Evolutionary conservation across 345 rosid species (phyloP), one percentile per base, ranked within the genome.

Genomic region (Kandelia obovata): DNA sequence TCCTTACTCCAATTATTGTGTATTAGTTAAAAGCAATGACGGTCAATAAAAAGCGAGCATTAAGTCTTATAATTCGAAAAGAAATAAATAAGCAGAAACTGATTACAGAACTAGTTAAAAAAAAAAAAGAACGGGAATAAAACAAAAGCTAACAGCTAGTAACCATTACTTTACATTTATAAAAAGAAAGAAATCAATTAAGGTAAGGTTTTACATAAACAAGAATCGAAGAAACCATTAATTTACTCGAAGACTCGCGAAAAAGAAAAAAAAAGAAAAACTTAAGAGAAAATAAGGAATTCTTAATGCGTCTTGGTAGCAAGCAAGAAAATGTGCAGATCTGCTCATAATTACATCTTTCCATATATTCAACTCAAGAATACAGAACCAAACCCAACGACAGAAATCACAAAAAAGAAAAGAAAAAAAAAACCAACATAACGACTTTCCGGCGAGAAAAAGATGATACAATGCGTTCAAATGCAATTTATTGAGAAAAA

Each of bases 1-100:
- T 69, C 81, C 78, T 46, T 53, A 78, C 71, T 67, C 72, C 77
- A 89, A 89, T 87, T 76, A 87, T 85, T 81, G 76, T 82, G 76
- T 30, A 62, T 69, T 61, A 61, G 71, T 57, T 35, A 64, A 74
- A 83, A 82, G 66, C 66, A 67, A 79, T 69, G 83, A 74, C 82
- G 81, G 79, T 73, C 77, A 80, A 81, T 79, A 80, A 76, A 25
- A 69, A 61, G 64, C 53, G 35, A 65, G 75, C 34, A 62, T 58
- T 71, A 80, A 75, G 75, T 74, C 73, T 62, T 58, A 53, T 35
- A 60, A 60, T 57, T 64, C 71, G 55, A 67, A 81, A 73, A 65
- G 75, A 77, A 65, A 71, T 43, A 57, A 66, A 65, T 73, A 68
- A 75, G 75, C 71, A 73, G 51, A 60, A 51, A 59, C 47, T 59